A percentile compares a stretch with the other conserved stretches of the same genome.
Conservation (phyloP, 768 basidiomycete genomes). For the Tephrocybe sp. region DNA sequence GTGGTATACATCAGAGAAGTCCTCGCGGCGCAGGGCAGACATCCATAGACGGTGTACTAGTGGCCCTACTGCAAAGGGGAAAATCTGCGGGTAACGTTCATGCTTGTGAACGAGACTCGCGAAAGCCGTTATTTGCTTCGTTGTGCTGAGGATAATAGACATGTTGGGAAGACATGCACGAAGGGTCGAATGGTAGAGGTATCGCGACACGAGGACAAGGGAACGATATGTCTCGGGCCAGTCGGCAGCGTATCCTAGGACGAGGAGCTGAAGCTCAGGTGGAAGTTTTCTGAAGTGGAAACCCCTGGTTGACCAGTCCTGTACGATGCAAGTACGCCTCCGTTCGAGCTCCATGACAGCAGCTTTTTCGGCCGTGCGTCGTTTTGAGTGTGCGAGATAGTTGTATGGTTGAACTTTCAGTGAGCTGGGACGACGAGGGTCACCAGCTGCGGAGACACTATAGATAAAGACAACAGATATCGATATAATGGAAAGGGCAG, state of each 20-base stretch:
- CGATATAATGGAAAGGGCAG: conserved; percentile 13
- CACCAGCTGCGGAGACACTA: conserved; percentile 11
- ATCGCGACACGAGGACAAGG: conserved; percentile 32
- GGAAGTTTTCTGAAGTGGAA: conserved; percentile 32
- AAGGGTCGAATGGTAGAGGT: conserved; percentile 28
- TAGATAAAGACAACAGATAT: conserved; percentile 16
- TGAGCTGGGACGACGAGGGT: conserved; percentile 1
- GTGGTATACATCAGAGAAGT: conserved; percentile 10
- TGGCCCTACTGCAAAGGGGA: conserved; percentile 4
- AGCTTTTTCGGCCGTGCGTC: conserved; percentile 18
- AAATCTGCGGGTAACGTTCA: conserved; percentile 13
- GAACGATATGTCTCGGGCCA: conserved; percentile 28
- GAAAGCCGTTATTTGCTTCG: conserved; percentile 31
- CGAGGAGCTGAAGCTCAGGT: conserved; percentile 27
- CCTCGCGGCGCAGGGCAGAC: conserved; percentile 26
- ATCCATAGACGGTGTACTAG: conserved; percentile 34
- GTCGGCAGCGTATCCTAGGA: conserved; percentile 28
- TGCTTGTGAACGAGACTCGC: conserved; percentile 12
- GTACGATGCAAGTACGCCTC: conserved; percentile 15
- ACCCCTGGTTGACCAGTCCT: conserved; percentile 11
- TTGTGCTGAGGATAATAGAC: conserved; percentile 29
- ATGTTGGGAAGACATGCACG: conserved; percentile 33
- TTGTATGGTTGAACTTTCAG: conserved; percentile 1
- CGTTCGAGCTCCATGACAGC: conserved; percentile 22
- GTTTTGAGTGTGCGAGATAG: conserved; percentile 20